Evolutionary conservation across 1,139 yeast genomes (phyloP), one percentile per base, ranked within the genome.

Genomic region (Sugiyamaella castrensis): DNA sequence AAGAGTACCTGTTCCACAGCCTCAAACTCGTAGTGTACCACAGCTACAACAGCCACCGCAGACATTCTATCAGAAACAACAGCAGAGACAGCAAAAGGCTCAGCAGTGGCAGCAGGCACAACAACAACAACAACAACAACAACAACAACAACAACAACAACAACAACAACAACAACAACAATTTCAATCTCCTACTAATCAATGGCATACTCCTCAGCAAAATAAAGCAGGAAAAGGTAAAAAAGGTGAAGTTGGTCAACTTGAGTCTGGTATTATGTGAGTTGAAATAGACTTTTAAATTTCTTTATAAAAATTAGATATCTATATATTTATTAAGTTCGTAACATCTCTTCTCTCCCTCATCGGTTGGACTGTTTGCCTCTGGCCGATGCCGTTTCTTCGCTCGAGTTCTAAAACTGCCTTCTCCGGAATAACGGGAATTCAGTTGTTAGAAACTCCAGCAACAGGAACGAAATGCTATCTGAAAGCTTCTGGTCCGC

Each of bases 281-380:
- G 16, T 37, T 35, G 34, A 19, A 19, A 19, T 19, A 19, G 24
- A 19, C 24, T 19, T 19, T 5, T 3, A 19, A 19, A 19, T 19
- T 19, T 19, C 24, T 19, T 19, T 19, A 19, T 19, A 19, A 19
- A 19, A 19, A 19, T 19, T 19, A 19, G 24, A 19, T 5, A 19
- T 19, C 24, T 19, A 19, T 19, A 19, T 19, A 19, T 19, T 19
- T 19, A 19, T 19, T 19, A 19, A 19, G 5, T 19, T 19, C 3
- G 24, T 19, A 19, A n/a, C n/a, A n/a, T n/a, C n/a, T n/a, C n/a
- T n/a, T n/a, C n/a, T n/a, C n/a, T n/a, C n/a, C n/a, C n/a, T n/a
- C n/a, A n/a, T n/a, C n/a, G n/a, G n/a, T n/a, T n/a, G n/a, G n/a
- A 59, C 79, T 77, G 50, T 19, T 5, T 19, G 24, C 24, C 24